Conservation (phyloP, 108 stramenopile species). For the Bacterosira constricta region DNA sequence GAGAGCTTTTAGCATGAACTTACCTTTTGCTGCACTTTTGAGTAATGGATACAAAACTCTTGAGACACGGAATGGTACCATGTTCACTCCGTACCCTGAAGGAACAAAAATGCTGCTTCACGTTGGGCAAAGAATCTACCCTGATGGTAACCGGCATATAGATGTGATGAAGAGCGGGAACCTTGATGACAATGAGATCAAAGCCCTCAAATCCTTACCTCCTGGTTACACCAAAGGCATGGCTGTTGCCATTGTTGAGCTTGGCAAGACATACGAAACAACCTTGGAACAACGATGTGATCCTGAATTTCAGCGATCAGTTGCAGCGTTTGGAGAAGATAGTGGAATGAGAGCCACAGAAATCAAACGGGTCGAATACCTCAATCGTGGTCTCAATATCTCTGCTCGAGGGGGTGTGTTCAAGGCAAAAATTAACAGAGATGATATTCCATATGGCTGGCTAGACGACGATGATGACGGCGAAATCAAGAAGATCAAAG, state of each 20-base stretch:
- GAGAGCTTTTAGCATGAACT: slow-evolving; percentile 78
- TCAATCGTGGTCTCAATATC: slow-evolving; percentile 52
- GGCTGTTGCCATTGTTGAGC: slow-evolving; percentile 70
- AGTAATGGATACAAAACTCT: slow-evolving; percentile 82
- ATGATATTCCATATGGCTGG: slow-evolving; percentile 70
- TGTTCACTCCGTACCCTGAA: slow-evolving; percentile 71
- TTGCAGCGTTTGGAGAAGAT: slow-evolving; percentile 66
- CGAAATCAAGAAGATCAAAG: neutral
- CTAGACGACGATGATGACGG: slow-evolving; percentile 5
- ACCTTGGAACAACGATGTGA: slow-evolving; percentile 55
- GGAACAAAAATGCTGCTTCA: slow-evolving; percentile 79
- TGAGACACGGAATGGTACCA: slow-evolving; percentile 82
- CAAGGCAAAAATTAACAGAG: slow-evolving; percentile 57
- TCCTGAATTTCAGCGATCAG: slow-evolving; percentile 65
- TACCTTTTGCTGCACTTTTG: slow-evolving; percentile 82
- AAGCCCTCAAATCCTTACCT: slow-evolving; percentile 58
- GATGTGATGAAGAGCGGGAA: slow-evolving; percentile 71
- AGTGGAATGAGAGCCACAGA: slow-evolving; percentile 71
- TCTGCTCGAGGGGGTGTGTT: slow-evolving; percentile 65
- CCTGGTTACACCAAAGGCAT: slow-evolving; percentile 63
- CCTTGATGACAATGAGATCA: slow-evolving; percentile 57
- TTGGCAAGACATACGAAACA: slow-evolving; percentile 75
- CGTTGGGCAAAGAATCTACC: slow-evolving; percentile 78
- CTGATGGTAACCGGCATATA: slow-evolving; percentile 72
- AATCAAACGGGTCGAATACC: slow-evolving; percentile 66